These are phyloP conservation scores for Nemania sp. DNA, from an alignment of 2,329 filamentous ascomycete genomes.

Conservation along the genomic window DNA sequence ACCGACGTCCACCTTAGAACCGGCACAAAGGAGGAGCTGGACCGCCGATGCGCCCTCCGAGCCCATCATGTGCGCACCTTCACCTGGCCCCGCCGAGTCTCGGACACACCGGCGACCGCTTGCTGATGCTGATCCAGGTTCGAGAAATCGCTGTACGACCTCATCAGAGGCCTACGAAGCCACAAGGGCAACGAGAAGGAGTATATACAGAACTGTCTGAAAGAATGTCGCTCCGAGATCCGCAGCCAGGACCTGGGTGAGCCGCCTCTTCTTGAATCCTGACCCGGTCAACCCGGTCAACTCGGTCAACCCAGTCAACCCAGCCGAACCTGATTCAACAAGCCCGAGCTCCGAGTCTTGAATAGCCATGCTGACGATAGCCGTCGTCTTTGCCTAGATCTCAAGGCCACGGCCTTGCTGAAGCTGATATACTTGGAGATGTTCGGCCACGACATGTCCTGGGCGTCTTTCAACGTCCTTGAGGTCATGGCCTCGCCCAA, in stretches of 20 bases:
- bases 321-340: too few species aligned
- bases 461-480: slow-evolving; percentile 96
- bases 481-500: slow-evolving; percentile 98
- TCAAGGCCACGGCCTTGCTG: slow-evolving; percentile 93
- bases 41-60: slow-evolving; percentile 32
- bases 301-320: too few species aligned
- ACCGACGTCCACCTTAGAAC: slow-evolving; percentile 6
- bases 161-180: slow-evolving; percentile 92
- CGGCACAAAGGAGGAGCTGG: slow-evolving; percentile 18
- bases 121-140: slow-evolving; percentile 67
- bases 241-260: slow-evolving; percentile 88
- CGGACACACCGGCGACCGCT: neutral
- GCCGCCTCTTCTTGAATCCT: slow-evolving; percentile 39
- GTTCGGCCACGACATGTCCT: slow-evolving; percentile 99
- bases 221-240: slow-evolving; percentile 94
- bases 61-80: slow-evolving; percentile 34
- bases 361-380: slow-evolving; percentile 5
- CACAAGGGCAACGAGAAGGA: slow-evolving; percentile 95
- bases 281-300: too few species aligned
- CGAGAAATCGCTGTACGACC: slow-evolving; percentile 98
- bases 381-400: slow-evolving; percentile 57
- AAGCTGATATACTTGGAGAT: slow-evolving; percentile 98
- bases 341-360: too few species aligned
- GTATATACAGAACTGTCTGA: slow-evolving; percentile 90
- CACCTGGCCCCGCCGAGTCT: neutral